These are phyloP conservation scores for Cucurbita moschata DNA, from an alignment of 306 rosid genomes.

Conservation along the genomic window DNA sequence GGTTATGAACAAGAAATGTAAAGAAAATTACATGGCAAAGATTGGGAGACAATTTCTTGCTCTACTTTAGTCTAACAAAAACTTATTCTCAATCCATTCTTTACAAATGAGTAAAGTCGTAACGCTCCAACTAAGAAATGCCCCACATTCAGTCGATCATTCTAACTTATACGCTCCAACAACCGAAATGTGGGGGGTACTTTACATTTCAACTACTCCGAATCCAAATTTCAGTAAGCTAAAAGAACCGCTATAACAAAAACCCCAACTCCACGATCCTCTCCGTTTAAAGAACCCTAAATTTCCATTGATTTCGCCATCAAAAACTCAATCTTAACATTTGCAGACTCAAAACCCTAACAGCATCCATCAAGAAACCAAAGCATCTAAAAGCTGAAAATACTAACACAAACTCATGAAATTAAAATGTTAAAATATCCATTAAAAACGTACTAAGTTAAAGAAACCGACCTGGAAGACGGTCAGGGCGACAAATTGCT, in stretches of 20 bases:
- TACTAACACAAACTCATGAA: neutral
- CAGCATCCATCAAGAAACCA: neutral
- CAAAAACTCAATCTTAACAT: neutral
- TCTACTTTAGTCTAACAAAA: neutral
- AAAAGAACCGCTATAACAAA: neutral
- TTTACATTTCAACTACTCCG: neutral
- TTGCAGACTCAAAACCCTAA: conserved; percentile 44
- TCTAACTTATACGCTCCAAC: neutral
- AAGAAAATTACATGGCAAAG: neutral
- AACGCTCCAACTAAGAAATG: neutral
- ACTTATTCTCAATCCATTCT: neutral
- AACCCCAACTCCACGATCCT: neutral
- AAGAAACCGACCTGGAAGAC: conserved; percentile 58
- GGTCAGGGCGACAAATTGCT: conserved; percentile 81
- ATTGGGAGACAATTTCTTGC: neutral
- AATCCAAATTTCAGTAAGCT: neutral
- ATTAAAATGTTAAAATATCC: neutral
- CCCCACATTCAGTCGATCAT: neutral
- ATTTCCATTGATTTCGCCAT: neutral
- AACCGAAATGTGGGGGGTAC: neutral
- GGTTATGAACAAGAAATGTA: neutral
- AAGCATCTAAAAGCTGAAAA: neutral
- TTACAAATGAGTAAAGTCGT: neutral
- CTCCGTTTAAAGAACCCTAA: neutral
- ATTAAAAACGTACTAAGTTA: neutral